phyloP scores from a whole-genome alignment of 768 basidiomycete species.

The Mycena pura region DNA sequence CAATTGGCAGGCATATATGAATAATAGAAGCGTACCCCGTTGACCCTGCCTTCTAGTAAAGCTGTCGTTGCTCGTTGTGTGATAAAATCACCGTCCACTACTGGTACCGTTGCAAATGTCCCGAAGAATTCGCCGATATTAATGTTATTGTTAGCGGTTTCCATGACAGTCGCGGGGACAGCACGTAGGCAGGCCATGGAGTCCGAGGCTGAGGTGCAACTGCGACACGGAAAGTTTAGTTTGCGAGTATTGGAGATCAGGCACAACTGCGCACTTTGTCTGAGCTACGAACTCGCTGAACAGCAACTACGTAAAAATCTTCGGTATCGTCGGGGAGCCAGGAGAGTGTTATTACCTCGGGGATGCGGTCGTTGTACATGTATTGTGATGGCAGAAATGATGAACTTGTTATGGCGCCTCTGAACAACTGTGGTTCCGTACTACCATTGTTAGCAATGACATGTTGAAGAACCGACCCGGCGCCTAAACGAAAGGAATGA shows the following conservation, averaged over 20 bases:
- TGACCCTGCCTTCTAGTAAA: constrained; percentile 33
- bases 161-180: constrained; percentile 27
- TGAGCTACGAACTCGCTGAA: constrained; percentile 28
- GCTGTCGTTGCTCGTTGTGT: constrained; percentile 39
- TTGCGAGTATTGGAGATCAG: not conserved
- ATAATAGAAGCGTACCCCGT: too few species aligned
- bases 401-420: too few species aligned
- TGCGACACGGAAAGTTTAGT: not conserved
- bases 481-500: constrained; percentile 26
- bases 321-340: constrained; percentile 39
- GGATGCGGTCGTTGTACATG: too few species aligned
- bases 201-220: too few species aligned
- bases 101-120: constrained; percentile 33
- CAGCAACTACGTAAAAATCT: not conserved
- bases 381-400: too few species aligned
- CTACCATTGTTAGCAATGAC: constrained; percentile 39
- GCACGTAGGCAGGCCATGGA: constrained; percentile 38
- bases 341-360: constrained; percentile 39
- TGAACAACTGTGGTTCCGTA: constrained; percentile 39
- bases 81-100: constrained; percentile 43
- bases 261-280: constrained; percentile 25
- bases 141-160: constrained; percentile 31
- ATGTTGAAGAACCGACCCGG: constrained; percentile 42
- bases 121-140: constrained; percentile 31
- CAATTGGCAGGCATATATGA: too few species aligned